Percentiles rank a stretch among this genome's conserved stretches.
Evolutionary conservation across 1,284 basidiomycete genomes (phyloP).

Genomic region (Cryptococcus sp.): DNA sequence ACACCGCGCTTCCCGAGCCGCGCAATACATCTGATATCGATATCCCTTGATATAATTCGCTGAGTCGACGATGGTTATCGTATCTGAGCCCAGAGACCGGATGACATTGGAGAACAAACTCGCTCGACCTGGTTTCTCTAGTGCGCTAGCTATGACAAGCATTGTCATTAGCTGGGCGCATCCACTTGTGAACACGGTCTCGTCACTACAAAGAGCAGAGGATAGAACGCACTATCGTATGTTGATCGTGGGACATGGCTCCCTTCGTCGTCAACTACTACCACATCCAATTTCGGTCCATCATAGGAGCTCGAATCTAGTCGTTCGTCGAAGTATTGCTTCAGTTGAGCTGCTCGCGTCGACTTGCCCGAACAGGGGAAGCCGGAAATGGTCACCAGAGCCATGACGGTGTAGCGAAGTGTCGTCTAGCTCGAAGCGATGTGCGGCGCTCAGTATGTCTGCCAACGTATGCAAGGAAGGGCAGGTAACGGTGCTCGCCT

Average conservation of each 20-base stretch:
- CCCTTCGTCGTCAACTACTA: conserved; percentile 75
- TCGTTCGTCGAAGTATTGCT: conserved; percentile 61
- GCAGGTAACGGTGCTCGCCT: no score
- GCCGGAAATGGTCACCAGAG: conserved; percentile 89
- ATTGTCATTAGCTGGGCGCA: not conserved
- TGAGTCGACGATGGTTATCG: conserved; percentile 84
- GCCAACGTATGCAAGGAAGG: not conserved
- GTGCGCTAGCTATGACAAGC: conserved; percentile 63
- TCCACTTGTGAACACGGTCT: not conserved
- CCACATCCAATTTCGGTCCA: conserved; percentile 62
- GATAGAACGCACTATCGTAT: conserved; percentile 67
- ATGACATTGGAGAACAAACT: conserved; percentile 84
- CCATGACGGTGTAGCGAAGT: conserved; percentile 63
- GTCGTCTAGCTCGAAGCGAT: no score
- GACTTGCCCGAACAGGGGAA: conserved; percentile 88
- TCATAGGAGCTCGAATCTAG: conserved; percentile 59
- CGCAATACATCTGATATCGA: conserved; percentile 96
- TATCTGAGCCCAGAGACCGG: conserved; percentile 69
- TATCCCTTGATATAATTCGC: conserved; percentile 97
- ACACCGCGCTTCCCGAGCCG: conserved; percentile 82
- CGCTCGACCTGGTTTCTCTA: conserved; percentile 86
- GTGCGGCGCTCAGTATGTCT: no score
- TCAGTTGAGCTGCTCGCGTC: conserved; percentile 68
- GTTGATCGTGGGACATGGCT: conserved; percentile 66
- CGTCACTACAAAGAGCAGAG: no score